These are phyloP conservation scores for Acaromyces ingoldii DNA, from an alignment of 1,284 basidiomycete genomes.

Conservation along the genomic window DNA sequence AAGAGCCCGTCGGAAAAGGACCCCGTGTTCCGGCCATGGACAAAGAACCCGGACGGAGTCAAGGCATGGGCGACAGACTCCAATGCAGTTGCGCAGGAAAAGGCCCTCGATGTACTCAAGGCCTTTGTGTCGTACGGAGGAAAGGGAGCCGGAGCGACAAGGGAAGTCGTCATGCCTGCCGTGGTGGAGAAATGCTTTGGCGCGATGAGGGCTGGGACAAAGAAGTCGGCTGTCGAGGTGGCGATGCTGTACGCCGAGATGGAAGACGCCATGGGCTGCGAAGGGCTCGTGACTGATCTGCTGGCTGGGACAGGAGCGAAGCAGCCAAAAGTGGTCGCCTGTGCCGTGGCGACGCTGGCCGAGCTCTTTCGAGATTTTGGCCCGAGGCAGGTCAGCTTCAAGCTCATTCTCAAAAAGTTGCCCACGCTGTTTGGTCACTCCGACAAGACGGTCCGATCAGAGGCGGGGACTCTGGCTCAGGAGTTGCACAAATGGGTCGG, in stretches of 20 bases:
- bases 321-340: conserved; percentile 89
- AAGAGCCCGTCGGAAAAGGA: conserved; percentile 77
- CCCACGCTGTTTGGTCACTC: conserved; percentile 92
- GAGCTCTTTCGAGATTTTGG: conserved; percentile 75
- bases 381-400: conserved; percentile 67
- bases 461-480: conserved; percentile 73
- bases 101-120: conserved; percentile 72
- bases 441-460: conserved; percentile 92
- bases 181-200: conserved; percentile 95
- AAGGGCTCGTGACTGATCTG: conserved; percentile 79
- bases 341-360: conserved; percentile 71
- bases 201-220: conserved; percentile 79
- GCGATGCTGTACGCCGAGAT: conserved; percentile 86
- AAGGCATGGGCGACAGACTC: conserved; percentile 59
- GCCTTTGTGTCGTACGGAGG: conserved; percentile 84
- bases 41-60: conserved; percentile 61
- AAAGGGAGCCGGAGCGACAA: conserved; percentile 64
- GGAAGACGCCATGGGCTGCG: conserved; percentile 69
- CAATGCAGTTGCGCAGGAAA: conserved; percentile 97
- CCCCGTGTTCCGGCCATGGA: conserved; percentile 85
- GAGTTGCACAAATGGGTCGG: conserved; percentile 85
- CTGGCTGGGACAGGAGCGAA: conserved; percentile 81
- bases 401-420: conserved; percentile 73
- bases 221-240: conserved; percentile 78
- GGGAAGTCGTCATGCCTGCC: conserved; percentile 76